These are phyloP conservation scores for Ajuga reptans DNA, from an alignment of 305 asterid genomes.

Conservation along the genomic window DNA sequence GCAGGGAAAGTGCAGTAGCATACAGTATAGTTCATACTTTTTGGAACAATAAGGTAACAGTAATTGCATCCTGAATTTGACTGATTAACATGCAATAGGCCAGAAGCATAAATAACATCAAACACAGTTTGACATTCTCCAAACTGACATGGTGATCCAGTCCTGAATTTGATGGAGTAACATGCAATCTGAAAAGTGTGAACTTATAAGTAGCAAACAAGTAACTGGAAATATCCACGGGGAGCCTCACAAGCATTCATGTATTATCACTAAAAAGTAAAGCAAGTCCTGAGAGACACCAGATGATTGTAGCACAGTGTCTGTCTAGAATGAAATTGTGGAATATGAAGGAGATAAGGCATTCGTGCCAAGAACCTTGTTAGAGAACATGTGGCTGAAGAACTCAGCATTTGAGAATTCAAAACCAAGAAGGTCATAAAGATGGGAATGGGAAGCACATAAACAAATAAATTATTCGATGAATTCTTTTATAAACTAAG, in stretches of 20 bases:
- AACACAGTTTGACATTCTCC: conserved; percentile 11
- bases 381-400: conserved; percentile 14
- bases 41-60: neutral
- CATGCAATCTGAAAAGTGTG: conserved; percentile 8
- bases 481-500: conserved; percentile 16
- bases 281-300: conserved; percentile 15
- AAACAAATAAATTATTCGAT: conserved; percentile 15
- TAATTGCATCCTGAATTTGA: conserved; percentile 5
- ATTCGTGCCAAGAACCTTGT: conserved; percentile 10
- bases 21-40: conserved; percentile 12
- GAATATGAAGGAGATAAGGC: conserved; percentile 12
- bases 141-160: neutral
- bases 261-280: conserved; percentile 9
- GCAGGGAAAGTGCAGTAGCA: neutral
- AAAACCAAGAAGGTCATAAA: conserved; percentile 13
- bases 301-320: neutral
- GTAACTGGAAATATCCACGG: conserved; percentile 15
- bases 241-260: neutral
- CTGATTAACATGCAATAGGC: conserved; percentile 9
- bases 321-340: conserved; percentile 15
- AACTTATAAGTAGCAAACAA: neutral
- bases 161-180: conserved; percentile 6
- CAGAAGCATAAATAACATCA: neutral
- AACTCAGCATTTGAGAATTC: conserved; percentile 15
- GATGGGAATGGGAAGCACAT: conserved; percentile 15